Conservation (phyloP, 257 asterid genomes). For the Gynochthodes officinalis region DNA sequence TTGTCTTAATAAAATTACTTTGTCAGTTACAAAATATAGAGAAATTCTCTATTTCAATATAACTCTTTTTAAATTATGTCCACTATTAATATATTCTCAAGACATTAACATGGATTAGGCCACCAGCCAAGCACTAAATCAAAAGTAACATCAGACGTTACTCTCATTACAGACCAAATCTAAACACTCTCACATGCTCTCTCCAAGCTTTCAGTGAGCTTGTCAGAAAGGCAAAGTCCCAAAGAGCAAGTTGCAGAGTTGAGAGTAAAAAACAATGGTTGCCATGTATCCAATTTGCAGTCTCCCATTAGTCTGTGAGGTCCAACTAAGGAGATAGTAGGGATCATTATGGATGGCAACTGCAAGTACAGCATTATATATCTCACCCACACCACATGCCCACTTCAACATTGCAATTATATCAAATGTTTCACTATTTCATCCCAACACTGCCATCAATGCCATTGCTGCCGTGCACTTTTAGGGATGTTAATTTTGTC, state of each 20-base stretch:
- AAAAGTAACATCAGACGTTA: neutral
- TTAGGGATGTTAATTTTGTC: neutral
- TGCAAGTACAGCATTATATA: neutral
- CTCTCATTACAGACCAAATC: neutral
- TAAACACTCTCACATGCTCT: neutral
- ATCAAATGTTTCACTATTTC: conserved; percentile 4
- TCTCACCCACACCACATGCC: conserved; percentile 18
- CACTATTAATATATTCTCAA: too few relatives aligned
- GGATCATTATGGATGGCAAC: conserved; percentile 2
- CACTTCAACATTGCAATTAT: neutral
- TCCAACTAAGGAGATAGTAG: conserved; percentile 4
- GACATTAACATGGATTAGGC: too few relatives aligned
- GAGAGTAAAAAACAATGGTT: neutral
- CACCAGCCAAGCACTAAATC: too few relatives aligned
- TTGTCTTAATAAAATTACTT: too few relatives aligned
- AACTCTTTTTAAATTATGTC: too few relatives aligned
- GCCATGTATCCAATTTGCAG: neutral
- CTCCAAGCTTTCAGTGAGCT: neutral
- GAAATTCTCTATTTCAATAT: too few relatives aligned
- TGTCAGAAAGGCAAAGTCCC: neutral
- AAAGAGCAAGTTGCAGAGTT: neutral
- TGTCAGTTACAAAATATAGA: too few relatives aligned
- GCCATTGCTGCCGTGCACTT: neutral
- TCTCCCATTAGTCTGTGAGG: neutral
- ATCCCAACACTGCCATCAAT: conserved; percentile 9